Evolutionary conservation across 805 yeast species (phyloP), one percentile per base, ranked within the genome.

Genomic region (Candida succiphila): DNA sequence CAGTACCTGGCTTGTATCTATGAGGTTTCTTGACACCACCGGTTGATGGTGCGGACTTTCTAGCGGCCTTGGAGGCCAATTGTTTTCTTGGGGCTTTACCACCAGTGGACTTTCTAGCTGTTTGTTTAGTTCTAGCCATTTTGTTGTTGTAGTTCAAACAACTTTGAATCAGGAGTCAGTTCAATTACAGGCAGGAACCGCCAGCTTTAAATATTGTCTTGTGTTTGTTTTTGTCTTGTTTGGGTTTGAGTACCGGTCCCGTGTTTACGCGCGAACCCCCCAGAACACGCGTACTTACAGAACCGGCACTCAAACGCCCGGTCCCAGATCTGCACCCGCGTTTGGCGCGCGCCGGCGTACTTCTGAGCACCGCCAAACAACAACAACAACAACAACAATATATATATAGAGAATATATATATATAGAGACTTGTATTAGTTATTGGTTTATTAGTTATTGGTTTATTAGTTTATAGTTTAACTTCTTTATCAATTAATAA

Each of bases 1-100:
- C 92, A 57, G 92, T 84, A 78, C 95, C 95, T 68, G 95, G 94
- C 83, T 82, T 82, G 72, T 84, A 85, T 81, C 95, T 83, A 78
- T 83, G 94, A 44, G 92, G 92, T 65, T 82, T 82, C 78, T 82
- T 82, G 53, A 83, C 92, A 79, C 94, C 94, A 61, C 92, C 92
- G 42, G 87, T 72, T 35, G 85, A 72, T 76, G 94, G 94, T 33
- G 94, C 94, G 27, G 92, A 82, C 60, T 82, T 82, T 81, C 94
- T 82, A 45, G 94, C 94, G 52, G 92, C 94, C 70, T 82, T 82
- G 40, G 94, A 82, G 44, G 94, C 94, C 54, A 82, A 69, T 65
- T 82, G 94, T 66, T 82, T 83, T 82, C 94, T 82, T 77, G 94
- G 94, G 33, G 94, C 94, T 65, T 83, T 83, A 77, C 94, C 94